These are phyloP conservation scores for Chenopodium album DNA, from an alignment of 148 eudicot species.

Conservation along the genomic window DNA sequence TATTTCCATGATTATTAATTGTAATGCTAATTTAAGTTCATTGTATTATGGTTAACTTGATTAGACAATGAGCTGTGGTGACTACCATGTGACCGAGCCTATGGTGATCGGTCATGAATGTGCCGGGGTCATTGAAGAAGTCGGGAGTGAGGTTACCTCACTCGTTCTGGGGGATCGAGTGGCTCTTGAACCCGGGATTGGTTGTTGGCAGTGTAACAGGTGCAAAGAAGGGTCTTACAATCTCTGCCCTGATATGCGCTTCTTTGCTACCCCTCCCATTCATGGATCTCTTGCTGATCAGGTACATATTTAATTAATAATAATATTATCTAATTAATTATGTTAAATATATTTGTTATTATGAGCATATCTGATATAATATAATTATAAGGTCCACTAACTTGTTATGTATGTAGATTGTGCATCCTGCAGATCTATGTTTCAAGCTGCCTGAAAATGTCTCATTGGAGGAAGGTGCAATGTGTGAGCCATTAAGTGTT, in stretches of 20 bases:
- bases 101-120: constrained; percentile 76
- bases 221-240: constrained; percentile 69
- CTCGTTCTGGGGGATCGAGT: constrained; percentile 49
- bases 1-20: too few species aligned
- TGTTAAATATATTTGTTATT: too few species aligned
- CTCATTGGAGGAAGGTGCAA: constrained; percentile 71
- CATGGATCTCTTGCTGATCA: constrained; percentile 65
- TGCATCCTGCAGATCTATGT: constrained; percentile 83
- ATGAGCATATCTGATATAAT: too few species aligned
- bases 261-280: constrained; percentile 65
- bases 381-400: too few species aligned
- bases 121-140: constrained; percentile 63
- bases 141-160: constrained; percentile 51
- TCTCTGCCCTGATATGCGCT: constrained; percentile 63
- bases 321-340: too few species aligned
- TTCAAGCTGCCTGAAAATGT: constrained; percentile 74
- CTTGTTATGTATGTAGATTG: constrained; percentile 42
- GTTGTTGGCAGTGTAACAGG: constrained; percentile 47
- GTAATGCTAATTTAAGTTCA: too few species aligned
- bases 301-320: constrained; percentile 20
- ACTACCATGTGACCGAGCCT: constrained; percentile 64
- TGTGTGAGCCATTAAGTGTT: constrained; percentile 62
- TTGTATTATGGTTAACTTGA: not conserved
- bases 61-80: constrained; percentile 53
- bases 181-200: constrained; percentile 69